Base-by-base conservation (phyloP, 2,329 filamentous ascomycete genomes). In the Acephala macrosclerotiorum region DNA sequence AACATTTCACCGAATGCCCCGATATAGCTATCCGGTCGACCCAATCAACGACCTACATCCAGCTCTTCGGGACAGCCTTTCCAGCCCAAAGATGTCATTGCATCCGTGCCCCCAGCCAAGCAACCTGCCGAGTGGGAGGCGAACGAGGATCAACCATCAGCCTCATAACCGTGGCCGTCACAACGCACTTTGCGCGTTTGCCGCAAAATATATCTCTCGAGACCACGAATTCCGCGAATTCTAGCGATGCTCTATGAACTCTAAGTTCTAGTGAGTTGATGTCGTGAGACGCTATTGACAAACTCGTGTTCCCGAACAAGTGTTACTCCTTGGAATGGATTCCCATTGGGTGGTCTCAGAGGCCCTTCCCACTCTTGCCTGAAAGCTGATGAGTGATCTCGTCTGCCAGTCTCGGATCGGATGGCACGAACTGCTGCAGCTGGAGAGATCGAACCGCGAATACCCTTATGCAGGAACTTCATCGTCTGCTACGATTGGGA, bases 121-220 rank as follows among this genome's bases (percentile, higher is more conserved):
- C 33, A 51, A 33, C 60, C 49, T 53, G 47, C 18, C 47, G 26
- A 20, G 55, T 8, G 42, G 16, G 16, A 45, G 45, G 6, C 58
- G 16, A 29, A 26, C 58, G 38, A 40, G 58, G 53, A 58, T 65
- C 33, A 22, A 33, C 35, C 53, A 60, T 66, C 64, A 66, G 55
- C 64, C 64, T 61, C 55, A 62, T 9, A 22, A 61, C 14, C 9
- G 45, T 14, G n/a, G n/a, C 20, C 35, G 61, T 57, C 38, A 36
- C n/a, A n/a, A n/a, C 63, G 56, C 33, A 49, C 29, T n/a, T 47
- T 33, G 64, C 64, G 64, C 64, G 59, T 62, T 66, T 62, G 45
- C 64, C 64, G 64, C 64, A 20, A 61, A 12, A 55, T 66, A 51
- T 62, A 62, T 4, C 4, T 56, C 57, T 66, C 58, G 45, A 62